These are phyloP conservation scores for Aspergillus mulundensis DNA, from an alignment of 495 filamentous ascomycete genomes.

Conservation along the genomic window DNA sequence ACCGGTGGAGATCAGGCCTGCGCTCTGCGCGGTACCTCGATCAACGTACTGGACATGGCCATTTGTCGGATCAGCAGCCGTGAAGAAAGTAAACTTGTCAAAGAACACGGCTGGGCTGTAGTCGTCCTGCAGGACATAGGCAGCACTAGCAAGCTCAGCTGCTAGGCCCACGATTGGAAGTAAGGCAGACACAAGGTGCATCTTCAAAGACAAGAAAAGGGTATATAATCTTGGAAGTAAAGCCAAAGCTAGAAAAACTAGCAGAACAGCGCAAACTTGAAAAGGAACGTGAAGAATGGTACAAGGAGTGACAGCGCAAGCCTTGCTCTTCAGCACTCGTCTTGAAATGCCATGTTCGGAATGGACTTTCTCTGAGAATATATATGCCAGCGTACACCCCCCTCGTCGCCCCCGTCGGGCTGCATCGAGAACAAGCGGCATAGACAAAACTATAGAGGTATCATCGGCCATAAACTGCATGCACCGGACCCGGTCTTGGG, in stretches of 20 bases:
- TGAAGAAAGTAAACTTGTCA: constrained; percentile 50
- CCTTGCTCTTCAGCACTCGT: background rate
- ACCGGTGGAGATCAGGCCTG: constrained; percentile 51
- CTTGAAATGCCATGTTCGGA: background rate
- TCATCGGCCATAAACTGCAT: constrained; percentile 19
- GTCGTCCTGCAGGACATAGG: constrained; percentile 47
- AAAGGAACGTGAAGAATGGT: background rate
- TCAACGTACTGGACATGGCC: constrained; percentile 65
- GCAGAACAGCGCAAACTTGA: background rate
- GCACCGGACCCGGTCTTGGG: constrained; percentile 35
- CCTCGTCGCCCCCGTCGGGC: background rate
- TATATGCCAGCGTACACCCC: background rate
- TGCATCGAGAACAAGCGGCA: background rate
- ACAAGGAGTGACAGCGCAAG: constrained; percentile 11
- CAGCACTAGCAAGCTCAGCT: constrained; percentile 38
- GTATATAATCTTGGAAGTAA: constrained; percentile 4
- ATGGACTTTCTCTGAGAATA: background rate
- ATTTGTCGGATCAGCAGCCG: constrained; percentile 57
- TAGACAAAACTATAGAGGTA: constrained; percentile 5
- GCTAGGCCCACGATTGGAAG: constrained; percentile 37
- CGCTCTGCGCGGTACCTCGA: constrained; percentile 43
- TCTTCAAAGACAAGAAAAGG: constrained; percentile 13
- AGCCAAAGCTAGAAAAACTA: background rate
- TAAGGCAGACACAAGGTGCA: constrained; percentile 41
- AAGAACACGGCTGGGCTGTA: constrained; percentile 46